Conservation (phyloP, 176 grass and related monocot genomes). For the Tillandsia leiboldiana region DNA sequence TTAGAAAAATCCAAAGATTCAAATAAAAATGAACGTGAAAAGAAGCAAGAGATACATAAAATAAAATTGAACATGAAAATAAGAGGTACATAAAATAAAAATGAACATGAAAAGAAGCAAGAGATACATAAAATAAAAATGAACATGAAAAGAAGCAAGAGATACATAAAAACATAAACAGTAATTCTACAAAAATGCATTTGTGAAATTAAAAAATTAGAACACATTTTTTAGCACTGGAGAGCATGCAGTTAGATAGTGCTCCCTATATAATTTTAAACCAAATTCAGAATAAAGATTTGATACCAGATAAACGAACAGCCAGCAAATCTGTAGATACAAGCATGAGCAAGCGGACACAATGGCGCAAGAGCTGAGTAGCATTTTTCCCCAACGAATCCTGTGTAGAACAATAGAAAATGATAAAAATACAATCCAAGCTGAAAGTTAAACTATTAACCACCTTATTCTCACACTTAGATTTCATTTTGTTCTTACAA, state of each 20-base stretch:
- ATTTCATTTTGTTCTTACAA: conserved; percentile 47
- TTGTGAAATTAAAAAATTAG: no score
- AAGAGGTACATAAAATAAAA: no score
- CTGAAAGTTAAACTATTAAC: not conserved
- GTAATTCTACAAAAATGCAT: no score
- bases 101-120: no score
- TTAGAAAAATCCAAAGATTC: no score
- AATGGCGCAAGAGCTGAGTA: conserved; percentile 86
- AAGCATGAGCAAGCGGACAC: conserved; percentile 76
- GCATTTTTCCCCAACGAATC: conserved; percentile 97
- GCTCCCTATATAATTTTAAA: not conserved
- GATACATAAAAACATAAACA: no score
- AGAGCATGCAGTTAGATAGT: not conserved
- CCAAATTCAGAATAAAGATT: conserved; percentile 6
- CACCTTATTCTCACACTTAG: not conserved
- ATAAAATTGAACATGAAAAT: no score
- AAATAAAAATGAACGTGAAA: no score
- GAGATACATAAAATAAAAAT: no score
- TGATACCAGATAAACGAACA: conserved; percentile 83
- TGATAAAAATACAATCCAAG: not conserved
- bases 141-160: no score
- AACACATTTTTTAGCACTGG: no score
- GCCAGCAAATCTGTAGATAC: conserved; percentile 86
- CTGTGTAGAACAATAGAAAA: conserved; percentile 33
- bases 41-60: no score